These are phyloP conservation scores for Solidago caesia DNA, from an alignment of 129 eudicot species.

Conservation along the genomic window DNA sequence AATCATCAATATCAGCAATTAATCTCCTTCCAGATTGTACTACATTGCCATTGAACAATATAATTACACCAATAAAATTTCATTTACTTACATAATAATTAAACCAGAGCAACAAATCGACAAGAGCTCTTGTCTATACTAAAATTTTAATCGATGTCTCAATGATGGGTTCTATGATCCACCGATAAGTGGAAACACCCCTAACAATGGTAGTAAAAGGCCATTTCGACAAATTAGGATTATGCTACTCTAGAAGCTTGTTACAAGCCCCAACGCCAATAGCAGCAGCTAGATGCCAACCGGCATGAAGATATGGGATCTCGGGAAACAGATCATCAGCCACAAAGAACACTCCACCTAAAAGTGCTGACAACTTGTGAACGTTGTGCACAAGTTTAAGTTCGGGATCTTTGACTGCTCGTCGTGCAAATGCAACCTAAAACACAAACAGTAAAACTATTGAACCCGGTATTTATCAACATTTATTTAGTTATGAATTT, in stretches of 20 bases:
- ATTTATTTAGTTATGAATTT: background rate
- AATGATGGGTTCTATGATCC: slow-evolving; percentile 18
- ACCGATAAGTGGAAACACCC: slow-evolving; percentile 18
- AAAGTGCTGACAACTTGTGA: slow-evolving; percentile 76
- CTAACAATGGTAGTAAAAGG: background rate
- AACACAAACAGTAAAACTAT: background rate
- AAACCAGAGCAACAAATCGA: background rate
- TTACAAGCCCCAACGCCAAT: slow-evolving; percentile 84
- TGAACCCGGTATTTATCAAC: background rate
- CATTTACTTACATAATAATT: background rate
- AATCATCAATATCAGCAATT: background rate
- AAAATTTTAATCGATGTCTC: slow-evolving; percentile 10
- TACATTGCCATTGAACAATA: background rate
- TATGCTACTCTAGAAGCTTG: slow-evolving; percentile 71
- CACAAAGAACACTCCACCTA: slow-evolving; percentile 79
- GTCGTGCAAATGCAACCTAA: slow-evolving; percentile 81
- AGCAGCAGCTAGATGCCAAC: slow-evolving; percentile 99
- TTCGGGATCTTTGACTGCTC: slow-evolving; percentile 70
- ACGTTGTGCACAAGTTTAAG: slow-evolving; percentile 74
- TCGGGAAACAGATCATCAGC: slow-evolving; percentile 83
- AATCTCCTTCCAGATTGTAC: background rate
- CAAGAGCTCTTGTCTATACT: background rate
- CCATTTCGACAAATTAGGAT: slow-evolving; percentile 50
- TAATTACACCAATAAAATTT: background rate
- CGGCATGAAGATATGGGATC: slow-evolving; percentile 91